Evolutionary conservation across 805 yeast genomes (phyloP), one percentile per base, ranked within the genome.

Genomic region (Candida ponderosae): DNA sequence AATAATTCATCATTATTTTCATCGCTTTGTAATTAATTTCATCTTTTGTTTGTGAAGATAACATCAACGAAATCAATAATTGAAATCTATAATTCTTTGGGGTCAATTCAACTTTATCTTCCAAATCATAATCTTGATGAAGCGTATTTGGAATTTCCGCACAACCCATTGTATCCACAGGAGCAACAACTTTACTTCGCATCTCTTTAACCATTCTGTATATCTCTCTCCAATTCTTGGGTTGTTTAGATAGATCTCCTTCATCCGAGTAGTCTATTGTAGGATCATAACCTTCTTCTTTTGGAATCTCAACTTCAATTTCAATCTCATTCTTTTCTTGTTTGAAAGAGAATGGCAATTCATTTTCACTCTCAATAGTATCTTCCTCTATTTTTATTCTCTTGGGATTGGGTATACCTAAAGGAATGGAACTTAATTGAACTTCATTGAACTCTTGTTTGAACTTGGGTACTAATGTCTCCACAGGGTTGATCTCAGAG

Each of bases 31-130:
- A 82, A 42, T 86, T 89, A 34, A 80, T 75, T 55, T 86, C 95
- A 57, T 89, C 97, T 53, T 83, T 88, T 2, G 97, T 89, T 48
- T 89, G 97, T 0, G 96, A 74, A 9, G 95, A 84, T 23, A 89
- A 73, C 89, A 89, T 84, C 36, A 89, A 66, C 4, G 95, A 79
- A 0, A 88, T 67, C 26, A 89, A 65, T 27, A 85, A 64, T 56
- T 88, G 96, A 51, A 80, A 81, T 35, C 96, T 66, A 50, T 63
- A 68, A 15, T 63, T 62, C 38, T 52, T 51, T 1, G 65, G 63
- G 9, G 54, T 44, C 2, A 63, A 46, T 14, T 53, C 48, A 18
- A 50, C 39, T 5, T n/a, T n/a, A n/a, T 24, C 13, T 8, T 7
- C 5, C 27, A 35, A 47, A 11, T 40, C 34, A 19, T 50, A 57